phyloP scores from a whole-genome alignment of 2,329 filamentous ascomycete genomes.

The Penicillium sp. region DNA sequence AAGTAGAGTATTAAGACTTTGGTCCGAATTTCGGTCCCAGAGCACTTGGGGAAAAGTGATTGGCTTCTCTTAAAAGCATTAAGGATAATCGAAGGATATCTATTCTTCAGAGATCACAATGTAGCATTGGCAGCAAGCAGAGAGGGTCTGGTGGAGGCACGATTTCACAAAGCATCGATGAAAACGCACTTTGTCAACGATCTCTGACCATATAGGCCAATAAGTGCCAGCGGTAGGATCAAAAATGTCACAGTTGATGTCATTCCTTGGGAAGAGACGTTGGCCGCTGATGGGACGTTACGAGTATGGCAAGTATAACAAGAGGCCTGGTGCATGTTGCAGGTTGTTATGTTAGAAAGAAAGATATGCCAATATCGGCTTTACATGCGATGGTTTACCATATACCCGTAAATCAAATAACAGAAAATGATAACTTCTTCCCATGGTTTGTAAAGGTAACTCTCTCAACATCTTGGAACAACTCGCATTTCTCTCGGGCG shows the following conservation, averaged over 20 bases:
- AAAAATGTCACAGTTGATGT: slow-evolving; percentile 9
- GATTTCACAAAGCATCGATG: neutral
- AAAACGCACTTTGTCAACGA: slow-evolving; percentile 1
- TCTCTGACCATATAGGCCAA: slow-evolving; percentile 7
- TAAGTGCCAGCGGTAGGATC: neutral
- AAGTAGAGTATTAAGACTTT: too few relatives aligned
- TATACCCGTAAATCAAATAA: too few relatives aligned
- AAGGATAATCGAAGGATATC: too few relatives aligned
- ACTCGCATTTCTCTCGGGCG: neutral
- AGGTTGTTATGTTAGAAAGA: too few relatives aligned
- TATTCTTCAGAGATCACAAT: too few relatives aligned
- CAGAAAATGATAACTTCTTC: too few relatives aligned
- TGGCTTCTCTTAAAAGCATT: too few relatives aligned
- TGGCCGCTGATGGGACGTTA: neutral
- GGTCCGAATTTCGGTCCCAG: too few relatives aligned
- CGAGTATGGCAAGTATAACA: neutral
- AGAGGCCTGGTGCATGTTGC: neutral
- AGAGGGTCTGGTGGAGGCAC: neutral
- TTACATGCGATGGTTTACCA: too few relatives aligned
- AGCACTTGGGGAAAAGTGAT: too few relatives aligned
- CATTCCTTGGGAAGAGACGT: neutral
- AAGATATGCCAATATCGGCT: too few relatives aligned
- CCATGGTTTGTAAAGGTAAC: neutral
- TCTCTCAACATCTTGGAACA: neutral
- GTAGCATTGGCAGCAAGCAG: neutral